A percentile compares a stretch with the other conserved stretches of the same genome.
Evolutionary conservation across 805 yeast species (phyloP).

Genomic region (Ogataea populi-albae): DNA sequence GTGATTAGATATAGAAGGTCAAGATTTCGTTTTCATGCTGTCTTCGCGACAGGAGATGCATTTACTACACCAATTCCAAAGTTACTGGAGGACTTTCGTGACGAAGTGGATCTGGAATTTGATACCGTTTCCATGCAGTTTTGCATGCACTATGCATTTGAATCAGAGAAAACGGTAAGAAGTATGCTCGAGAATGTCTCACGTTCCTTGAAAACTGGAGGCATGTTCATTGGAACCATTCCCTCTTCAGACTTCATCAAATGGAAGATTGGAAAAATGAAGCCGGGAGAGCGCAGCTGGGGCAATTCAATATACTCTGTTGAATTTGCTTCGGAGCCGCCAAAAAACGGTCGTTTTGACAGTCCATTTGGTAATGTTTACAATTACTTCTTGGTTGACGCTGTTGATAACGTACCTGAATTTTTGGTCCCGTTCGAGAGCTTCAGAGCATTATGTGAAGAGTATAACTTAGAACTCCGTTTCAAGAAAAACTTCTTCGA

Average conservation of each 20-base stretch:
- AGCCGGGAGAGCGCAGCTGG: conserved; percentile 58
- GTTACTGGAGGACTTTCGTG: conserved; percentile 58
- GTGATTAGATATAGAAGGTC: conserved; percentile 63
- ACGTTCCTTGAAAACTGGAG: conserved; percentile 73
- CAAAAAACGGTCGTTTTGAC: conserved; percentile 68
- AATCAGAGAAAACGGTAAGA: conserved; percentile 75
- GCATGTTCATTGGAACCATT: conserved; percentile 88
- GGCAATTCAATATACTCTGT: conserved; percentile 86
- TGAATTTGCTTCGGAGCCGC: conserved; percentile 73
- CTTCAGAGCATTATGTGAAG: conserved; percentile 78
- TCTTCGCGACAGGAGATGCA: conserved; percentile 90
- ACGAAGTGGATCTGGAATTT: conserved; percentile 72
- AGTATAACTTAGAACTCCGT: conserved; percentile 69
- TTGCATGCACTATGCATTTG: conserved; percentile 93
- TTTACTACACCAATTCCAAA: conserved; percentile 69
- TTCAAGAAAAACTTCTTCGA: conserved; percentile 77
- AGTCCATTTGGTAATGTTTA: conserved; percentile 83
- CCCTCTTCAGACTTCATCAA: conserved; percentile 86
- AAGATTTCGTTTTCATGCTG: conserved; percentile 44
- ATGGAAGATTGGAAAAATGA: conserved; percentile 55
- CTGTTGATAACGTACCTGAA: conserved; percentile 95
- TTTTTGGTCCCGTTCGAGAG: conserved; percentile 94
- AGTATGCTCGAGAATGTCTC: conserved; percentile 72
- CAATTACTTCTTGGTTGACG: conserved; percentile 80
- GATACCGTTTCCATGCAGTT: conserved; percentile 90